These are phyloP conservation scores for Firmiana major DNA, from an alignment of 345 rosid species.

Conservation along the genomic window DNA sequence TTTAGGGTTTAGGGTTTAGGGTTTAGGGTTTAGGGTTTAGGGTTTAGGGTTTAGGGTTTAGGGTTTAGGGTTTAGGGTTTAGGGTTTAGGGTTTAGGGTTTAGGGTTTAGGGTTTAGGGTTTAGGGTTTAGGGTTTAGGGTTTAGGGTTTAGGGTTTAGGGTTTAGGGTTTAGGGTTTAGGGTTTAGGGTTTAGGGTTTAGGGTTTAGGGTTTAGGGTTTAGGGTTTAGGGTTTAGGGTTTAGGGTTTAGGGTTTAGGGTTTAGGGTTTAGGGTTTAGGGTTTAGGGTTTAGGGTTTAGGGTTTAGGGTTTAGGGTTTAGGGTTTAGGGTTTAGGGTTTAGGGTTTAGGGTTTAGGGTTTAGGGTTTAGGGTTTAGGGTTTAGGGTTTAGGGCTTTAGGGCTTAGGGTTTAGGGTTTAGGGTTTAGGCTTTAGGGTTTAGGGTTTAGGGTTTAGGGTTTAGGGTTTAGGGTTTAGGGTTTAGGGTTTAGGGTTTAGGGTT, in stretches of 20 bases:
- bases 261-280: conserved; percentile 15
- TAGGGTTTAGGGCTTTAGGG: conserved; percentile 15
- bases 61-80: conserved; percentile 28
- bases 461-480: conserved; percentile 17
- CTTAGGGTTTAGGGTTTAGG: conserved; percentile 20
- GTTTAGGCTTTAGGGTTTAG: conserved; percentile 15
- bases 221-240: conserved; percentile 13
- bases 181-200: conserved; percentile 16
- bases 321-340: conserved; percentile 15
- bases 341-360: conserved; percentile 17
- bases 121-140: conserved; percentile 22
- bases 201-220: conserved; percentile 4
- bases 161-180: conserved; percentile 14
- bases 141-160: conserved; percentile 23
- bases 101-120: conserved; percentile 25
- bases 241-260: conserved; percentile 16
- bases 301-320: conserved; percentile 5
- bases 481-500: conserved; percentile 18
- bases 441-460: conserved; percentile 13
- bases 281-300: background rate
- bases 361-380: conserved; percentile 13
- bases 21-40: conserved; percentile 4
- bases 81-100: conserved; percentile 13
- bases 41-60: conserved; percentile 22
- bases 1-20: conserved; percentile 14